These are phyloP conservation scores for Pezicula radicicola DNA, from an alignment of 2,329 filamentous ascomycete genomes.

Conservation along the genomic window DNA sequence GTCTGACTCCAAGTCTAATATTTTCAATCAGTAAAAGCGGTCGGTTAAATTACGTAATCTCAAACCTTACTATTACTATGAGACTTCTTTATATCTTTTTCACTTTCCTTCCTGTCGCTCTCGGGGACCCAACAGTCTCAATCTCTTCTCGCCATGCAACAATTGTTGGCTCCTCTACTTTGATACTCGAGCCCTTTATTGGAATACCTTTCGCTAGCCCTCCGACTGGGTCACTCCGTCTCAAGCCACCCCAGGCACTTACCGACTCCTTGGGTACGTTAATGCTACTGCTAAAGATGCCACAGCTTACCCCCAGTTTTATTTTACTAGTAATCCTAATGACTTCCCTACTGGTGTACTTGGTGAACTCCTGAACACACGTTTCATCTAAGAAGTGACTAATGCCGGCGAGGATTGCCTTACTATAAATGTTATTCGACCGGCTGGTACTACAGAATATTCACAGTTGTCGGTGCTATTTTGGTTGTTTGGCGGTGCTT, in stretches of 20 bases:
- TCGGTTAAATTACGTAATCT: no score
- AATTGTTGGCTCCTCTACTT: conserved; percentile 9
- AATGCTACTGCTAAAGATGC: conserved; percentile 52
- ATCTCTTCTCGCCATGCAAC: conserved; percentile 17
- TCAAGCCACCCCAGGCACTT: conserved; percentile 65
- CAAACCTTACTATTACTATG: not conserved
- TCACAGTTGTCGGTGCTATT: conserved; percentile 66
- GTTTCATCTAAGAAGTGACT: conserved; percentile 52
- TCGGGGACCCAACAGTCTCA: not conserved
- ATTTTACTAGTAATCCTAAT: conserved; percentile 47
- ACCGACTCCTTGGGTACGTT: conserved; percentile 56
- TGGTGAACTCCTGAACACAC: conserved; percentile 47
- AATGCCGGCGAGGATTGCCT: conserved; percentile 63
- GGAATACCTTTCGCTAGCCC: conserved; percentile 75
- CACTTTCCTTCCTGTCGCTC: no score
- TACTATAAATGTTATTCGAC: conserved; percentile 57
- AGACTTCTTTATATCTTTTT: no score
- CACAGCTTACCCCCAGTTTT: conserved; percentile 70
- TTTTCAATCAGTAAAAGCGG: not conserved
- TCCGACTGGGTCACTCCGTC: conserved; percentile 63
- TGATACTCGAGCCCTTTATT: conserved; percentile 61
- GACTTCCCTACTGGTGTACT: conserved; percentile 38
- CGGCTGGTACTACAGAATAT: conserved; percentile 48
- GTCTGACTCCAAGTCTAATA: no score
- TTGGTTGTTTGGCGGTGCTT: conserved; percentile 70